Evolutionary conservation across 768 basidiomycete species (phyloP).

Genomic region (Collybiopsis luxurians): DNA sequence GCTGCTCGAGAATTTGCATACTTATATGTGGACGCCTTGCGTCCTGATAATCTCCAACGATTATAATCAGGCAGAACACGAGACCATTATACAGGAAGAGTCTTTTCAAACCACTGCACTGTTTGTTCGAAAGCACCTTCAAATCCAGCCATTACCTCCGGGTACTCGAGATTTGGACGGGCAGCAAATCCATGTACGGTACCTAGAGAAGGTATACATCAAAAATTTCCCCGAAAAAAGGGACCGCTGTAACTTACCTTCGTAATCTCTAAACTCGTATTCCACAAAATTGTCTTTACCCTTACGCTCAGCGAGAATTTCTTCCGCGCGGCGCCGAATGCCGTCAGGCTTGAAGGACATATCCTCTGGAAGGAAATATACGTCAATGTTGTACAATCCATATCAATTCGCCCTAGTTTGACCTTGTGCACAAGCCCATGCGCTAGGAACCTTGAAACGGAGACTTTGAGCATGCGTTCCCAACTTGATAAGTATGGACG

Average conservation of each 20-base stretch:
- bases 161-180: constrained; percentile 35
- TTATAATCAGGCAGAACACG: too few relatives aligned
- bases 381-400: background rate
- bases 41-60: too few relatives aligned
- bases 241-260: constrained; percentile 39
- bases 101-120: constrained; percentile 45
- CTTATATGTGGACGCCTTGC: too few relatives aligned
- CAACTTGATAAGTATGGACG: background rate
- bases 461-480: background rate
- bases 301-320: constrained; percentile 32
- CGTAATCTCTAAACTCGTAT: constrained; percentile 44
- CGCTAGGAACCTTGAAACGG: constrained; percentile 13
- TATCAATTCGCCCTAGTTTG: background rate
- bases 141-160: constrained; percentile 38
- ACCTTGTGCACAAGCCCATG: constrained; percentile 20
- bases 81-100: constrained; percentile 23
- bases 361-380: constrained; percentile 34
- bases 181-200: constrained; percentile 46
- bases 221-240: too few relatives aligned
- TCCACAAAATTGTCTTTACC: constrained; percentile 35
- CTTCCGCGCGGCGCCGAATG: constrained; percentile 31
- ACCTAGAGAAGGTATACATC: constrained; percentile 29
- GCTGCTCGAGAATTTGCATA: too few relatives aligned
- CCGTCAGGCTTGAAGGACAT: constrained; percentile 28
- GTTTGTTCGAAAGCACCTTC: constrained; percentile 41